Base-by-base conservation (phyloP, 2,329 filamentous ascomycete genomes). In the Verticillium klebahnii region DNA sequence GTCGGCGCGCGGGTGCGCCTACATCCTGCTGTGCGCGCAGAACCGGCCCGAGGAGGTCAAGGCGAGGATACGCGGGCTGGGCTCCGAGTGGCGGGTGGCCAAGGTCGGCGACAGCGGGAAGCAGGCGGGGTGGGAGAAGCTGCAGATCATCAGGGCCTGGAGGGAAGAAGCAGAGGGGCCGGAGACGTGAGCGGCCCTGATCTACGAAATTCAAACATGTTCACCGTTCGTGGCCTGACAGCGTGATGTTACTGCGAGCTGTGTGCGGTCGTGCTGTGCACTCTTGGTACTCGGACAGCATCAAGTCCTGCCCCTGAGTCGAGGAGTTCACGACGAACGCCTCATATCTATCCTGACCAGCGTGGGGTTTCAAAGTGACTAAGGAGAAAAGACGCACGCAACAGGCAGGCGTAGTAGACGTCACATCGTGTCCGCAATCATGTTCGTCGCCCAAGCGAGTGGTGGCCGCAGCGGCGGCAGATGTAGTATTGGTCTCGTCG, bases 111-210 rank as follows among this genome's bases (percentile, higher is more conserved):
- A 82, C 60, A 97, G 92, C 74, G 94, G 94, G 57, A 92, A 89
- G 80, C 87, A 90, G 74, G 94, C 90, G 34, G 95, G 95, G 0
- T 97, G 94, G 93, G 95, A 99, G 79, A 96, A 90, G 78, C 80
- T 99, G 74, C 89, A 93, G 71, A 90, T 99, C 69, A 80, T 98
- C 68, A 86, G 93, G 72, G 90, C 97, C 72, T 96, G 92, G 90
- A 85, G 86, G 69, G 80, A 80, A 45, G 80, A 80, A 40, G 45
- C 19, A 12, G n/a, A 25, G 6, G 45, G 3, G n/a, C 8, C n/a
- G n/a, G 25, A 37, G 59, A 23, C 31, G 25, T 34, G 17, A 19
- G 45, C 31, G 29, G 9, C 9, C 29, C 17, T 54, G n/a, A 54
- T 54, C 29, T 29, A 29, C 29, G 29, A 29, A 29, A 29, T 29